phyloP scores from a whole-genome alignment of 1,284 basidiomycete species.

The Coniferiporia weirii region DNA sequence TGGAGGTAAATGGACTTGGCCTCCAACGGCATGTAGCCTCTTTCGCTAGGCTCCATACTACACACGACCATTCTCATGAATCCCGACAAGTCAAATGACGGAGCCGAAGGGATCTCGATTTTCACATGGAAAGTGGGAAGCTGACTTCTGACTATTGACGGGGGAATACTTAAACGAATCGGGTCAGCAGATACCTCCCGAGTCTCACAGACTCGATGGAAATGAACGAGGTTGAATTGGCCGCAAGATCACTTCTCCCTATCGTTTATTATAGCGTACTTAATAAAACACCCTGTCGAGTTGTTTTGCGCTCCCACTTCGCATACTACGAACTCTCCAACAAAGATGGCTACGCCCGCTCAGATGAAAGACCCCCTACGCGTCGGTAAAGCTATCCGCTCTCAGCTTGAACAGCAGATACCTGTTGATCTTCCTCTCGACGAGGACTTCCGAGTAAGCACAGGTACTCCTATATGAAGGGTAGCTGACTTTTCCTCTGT shows the following conservation, averaged over 20 bases:
- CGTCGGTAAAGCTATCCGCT: slow-evolving; percentile 34
- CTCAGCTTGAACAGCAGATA: slow-evolving; percentile 32
- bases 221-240: background rate
- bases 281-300: background rate
- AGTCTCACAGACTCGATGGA: too few species aligned
- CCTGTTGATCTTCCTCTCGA: slow-evolving; percentile 33
- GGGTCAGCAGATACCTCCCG: too few species aligned
- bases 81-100: too few species aligned
- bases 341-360: background rate
- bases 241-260: background rate
- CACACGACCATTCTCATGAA: too few species aligned
- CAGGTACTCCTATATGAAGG: background rate
- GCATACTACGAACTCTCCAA: background rate
- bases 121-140: too few species aligned
- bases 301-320: background rate
- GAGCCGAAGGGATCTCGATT: too few species aligned
- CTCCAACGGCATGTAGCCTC: too few species aligned
- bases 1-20: too few species aligned
- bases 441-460: slow-evolving; percentile 30
- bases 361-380: slow-evolving; percentile 33
- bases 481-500: background rate
- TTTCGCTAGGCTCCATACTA: too few species aligned
- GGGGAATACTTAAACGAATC: too few species aligned
- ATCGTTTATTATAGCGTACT: background rate
- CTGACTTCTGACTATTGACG: too few species aligned